Base-by-base conservation (phyloP, 495 filamentous ascomycete genomes). In the Aspergillus heteromorphus region DNA sequence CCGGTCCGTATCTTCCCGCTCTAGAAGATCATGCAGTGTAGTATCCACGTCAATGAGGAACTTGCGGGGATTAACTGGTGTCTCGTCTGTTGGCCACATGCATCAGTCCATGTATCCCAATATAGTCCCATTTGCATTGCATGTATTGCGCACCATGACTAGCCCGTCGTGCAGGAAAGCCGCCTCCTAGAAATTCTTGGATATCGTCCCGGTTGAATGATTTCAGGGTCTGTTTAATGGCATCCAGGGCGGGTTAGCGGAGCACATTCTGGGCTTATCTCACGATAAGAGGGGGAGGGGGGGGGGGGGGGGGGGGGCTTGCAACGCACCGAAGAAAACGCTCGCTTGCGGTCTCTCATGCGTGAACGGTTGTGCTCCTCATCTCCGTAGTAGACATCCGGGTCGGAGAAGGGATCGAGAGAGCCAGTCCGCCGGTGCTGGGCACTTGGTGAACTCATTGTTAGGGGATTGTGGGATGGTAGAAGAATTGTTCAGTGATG, bases 1-100 rank as follows among this genome's bases (percentile, higher is more conserved):
- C 17, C 78, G 73, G 69, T 98, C 91, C 3, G 91, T 92, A 62
- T 97, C 93, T 65, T 98, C 93, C 48, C 87, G 84, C 34, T 82
- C 79, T 25, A 88, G 74, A 21, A 98, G 77, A 21, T 76, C 79
- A 43, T 86, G 73, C 17, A 92, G 76, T 0, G 91, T 93, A 16
- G 79, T 71, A 13, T 92, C 85, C 53, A 96, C 89, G 47, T 87
- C 75, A 67, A 93, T 80, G 8, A 90, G 79, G 71, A 90, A 91
- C 57, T 84, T 83, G 48, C 87, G 86, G 21, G 81, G 77, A 16
- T 71, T 61, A 20, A 69, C 60, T 3, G 77, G 69, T 10, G 70
- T 57, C 58, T 79, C 80, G 71, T 84, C 82, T 82, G 63, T 30
- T 23, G 19, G 21, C 18, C 51, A 50, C 23, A 41, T 40, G 47